Percentiles rank a stretch among this genome's conserved stretches.
Conservation (phyloP, 2,329 filamentous ascomycete species). For the Arachnomyces sp. region DNA sequence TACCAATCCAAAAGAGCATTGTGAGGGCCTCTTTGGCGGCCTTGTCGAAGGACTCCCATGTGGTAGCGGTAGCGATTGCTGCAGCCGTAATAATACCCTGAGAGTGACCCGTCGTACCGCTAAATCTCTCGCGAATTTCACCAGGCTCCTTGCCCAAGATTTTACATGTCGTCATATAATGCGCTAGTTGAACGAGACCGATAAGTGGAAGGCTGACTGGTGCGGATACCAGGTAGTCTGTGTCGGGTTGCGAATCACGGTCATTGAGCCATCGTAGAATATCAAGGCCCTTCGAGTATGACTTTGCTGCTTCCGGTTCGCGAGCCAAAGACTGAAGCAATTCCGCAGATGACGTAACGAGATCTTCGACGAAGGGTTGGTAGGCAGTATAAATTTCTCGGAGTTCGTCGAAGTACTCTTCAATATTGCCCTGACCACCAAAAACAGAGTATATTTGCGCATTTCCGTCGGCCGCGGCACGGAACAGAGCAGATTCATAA, state of each 20-base stretch:
- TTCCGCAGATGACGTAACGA: conserved; percentile 72
- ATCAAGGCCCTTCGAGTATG: conserved; percentile 95
- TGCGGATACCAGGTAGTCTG: conserved; percentile 87
- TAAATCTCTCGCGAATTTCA: conserved; percentile 72
- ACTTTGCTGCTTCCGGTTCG: conserved; percentile 81
- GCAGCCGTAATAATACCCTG: conserved; percentile 93
- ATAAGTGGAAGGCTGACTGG: conserved; percentile 95
- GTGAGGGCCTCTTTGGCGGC: conserved; percentile 73
- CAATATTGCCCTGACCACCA: conserved; percentile 95
- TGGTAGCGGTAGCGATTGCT: conserved; percentile 78
- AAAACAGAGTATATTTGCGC: conserved; percentile 90
- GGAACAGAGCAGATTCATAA: conserved; percentile 86
- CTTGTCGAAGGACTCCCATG: conserved; percentile 85
- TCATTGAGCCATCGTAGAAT: conserved; percentile 88
- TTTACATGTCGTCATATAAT: conserved; percentile 92
- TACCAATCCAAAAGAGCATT: conserved; percentile 97
- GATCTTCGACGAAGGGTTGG: conserved; percentile 77
- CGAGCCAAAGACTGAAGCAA: conserved; percentile 77
- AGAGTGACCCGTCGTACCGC: conserved; percentile 89
- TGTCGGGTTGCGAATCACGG: conserved; percentile 80
- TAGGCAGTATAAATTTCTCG: conserved; percentile 87
- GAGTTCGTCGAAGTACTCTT: conserved; percentile 98
- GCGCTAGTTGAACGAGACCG: conserved; percentile 87
- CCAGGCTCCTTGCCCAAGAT: conserved; percentile 83
- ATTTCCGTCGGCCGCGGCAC: conserved; percentile 74